A percentile compares a stretch with the other conserved stretches of the same genome.
These are phyloP conservation scores for Alternaria infectoria DNA, from an alignment of 2,329 filamentous ascomycete genomes.

Conservation along the genomic window DNA sequence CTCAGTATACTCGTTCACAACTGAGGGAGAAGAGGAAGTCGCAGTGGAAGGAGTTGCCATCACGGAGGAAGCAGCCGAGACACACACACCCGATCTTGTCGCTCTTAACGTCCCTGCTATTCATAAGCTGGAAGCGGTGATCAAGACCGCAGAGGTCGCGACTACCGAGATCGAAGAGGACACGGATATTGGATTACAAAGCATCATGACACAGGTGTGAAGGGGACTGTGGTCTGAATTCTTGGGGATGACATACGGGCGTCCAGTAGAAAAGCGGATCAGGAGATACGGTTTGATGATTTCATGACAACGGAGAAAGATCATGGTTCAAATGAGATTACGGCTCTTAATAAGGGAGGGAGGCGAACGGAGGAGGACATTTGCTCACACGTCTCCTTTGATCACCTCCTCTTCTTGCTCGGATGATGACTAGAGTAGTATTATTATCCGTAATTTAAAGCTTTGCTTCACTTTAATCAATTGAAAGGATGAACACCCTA, in stretches of 20 bases:
- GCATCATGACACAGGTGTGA: slow-evolving; percentile 40
- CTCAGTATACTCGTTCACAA: slow-evolving; percentile 29
- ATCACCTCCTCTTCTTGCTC: not conserved
- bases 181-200: slow-evolving; percentile 18
- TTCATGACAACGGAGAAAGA: not conserved
- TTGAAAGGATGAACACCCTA: not conserved
- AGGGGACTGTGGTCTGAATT: not conserved
- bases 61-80: slow-evolving; percentile 62
- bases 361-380: not conserved
- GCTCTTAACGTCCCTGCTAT: not conserved
- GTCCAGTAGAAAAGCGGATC: not conserved
- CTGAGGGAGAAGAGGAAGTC: slow-evolving; percentile 53
- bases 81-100: slow-evolving; percentile 49
- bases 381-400: not conserved
- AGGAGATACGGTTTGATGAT: not conserved
- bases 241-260: not conserved
- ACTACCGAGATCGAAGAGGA: not conserved
- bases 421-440: not conserved
- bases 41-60: slow-evolving; percentile 60
- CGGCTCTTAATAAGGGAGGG: not conserved
- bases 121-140: slow-evolving; percentile 2
- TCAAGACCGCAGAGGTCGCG: not conserved
- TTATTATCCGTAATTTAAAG: not conserved
- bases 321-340: not conserved
- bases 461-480: not conserved